A percentile compares a stretch with the other conserved stretches of the same genome.
phyloP scores from a whole-genome alignment of 2,329 filamentous ascomycete species.

The Cladosporium austrohemisphaericum region DNA sequence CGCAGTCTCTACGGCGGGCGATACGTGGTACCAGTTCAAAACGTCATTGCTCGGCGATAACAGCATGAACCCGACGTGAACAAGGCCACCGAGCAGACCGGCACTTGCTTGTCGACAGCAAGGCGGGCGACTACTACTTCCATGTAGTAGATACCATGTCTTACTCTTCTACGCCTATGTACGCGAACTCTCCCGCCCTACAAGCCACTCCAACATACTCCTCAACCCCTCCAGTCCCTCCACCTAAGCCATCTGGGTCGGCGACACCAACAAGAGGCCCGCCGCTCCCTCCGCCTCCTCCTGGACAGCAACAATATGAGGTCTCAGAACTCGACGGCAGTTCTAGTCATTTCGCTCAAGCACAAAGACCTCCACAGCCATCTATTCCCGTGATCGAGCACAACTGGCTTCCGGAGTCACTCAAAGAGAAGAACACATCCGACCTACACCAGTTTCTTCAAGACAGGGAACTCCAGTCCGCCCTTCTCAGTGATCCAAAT shows the following conservation, averaged over 20 bases:
- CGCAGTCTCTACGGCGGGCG: slow-evolving; percentile 5
- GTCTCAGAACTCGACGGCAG: slow-evolving; percentile 27
- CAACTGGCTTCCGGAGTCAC: slow-evolving; percentile 71
- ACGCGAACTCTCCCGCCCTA: slow-evolving; percentile 18
- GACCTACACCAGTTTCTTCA: slow-evolving; percentile 70
- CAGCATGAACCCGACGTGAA: too few species aligned
- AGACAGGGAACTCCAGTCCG: slow-evolving; percentile 63
- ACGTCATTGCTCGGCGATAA: slow-evolving; percentile 7
- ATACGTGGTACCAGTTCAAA: neutral
- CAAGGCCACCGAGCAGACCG: too few species aligned
- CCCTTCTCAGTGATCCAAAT: slow-evolving; percentile 65
- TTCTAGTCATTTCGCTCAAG: slow-evolving; percentile 17
- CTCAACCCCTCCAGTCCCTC: slow-evolving; percentile 47
- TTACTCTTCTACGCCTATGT: slow-evolving; percentile 6
- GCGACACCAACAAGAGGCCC: slow-evolving; percentile 41
- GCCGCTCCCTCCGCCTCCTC: slow-evolving; percentile 44
- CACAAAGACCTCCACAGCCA: slow-evolving; percentile 19
- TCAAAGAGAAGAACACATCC: slow-evolving; percentile 79
- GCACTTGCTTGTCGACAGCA: too few species aligned
- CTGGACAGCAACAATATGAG: slow-evolving; percentile 28
- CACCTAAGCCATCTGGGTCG: slow-evolving; percentile 43
- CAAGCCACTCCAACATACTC: slow-evolving; percentile 31
- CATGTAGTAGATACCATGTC: slow-evolving; percentile 3
- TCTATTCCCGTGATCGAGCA: slow-evolving; percentile 41
- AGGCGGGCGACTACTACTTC: too few species aligned